Conservation (phyloP, 768 basidiomycete genomes). For the Rhizopogon sp. region DNA sequence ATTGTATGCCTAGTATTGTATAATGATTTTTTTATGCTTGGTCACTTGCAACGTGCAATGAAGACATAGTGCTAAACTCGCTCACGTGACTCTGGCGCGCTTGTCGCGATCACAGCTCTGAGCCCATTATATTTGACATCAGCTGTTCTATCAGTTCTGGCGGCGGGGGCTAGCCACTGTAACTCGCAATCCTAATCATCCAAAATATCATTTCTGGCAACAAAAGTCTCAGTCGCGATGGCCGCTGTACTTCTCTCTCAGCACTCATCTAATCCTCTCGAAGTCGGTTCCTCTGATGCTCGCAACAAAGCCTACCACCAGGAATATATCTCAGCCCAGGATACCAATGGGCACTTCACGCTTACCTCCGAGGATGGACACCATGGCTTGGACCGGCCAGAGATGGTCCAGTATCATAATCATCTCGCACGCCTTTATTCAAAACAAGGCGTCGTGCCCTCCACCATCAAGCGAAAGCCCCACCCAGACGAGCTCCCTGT, state of each 20-base stretch:
- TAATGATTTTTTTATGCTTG: no score
- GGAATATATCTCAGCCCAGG: slow-evolving; percentile 32
- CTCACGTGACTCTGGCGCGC: slow-evolving; percentile 2
- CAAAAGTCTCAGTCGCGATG: slow-evolving; percentile 17
- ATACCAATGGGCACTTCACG: slow-evolving; percentile 22
- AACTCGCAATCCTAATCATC: not conserved
- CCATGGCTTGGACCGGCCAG: slow-evolving; percentile 31
- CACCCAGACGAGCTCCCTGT: slow-evolving; percentile 20
- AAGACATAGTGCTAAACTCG: no score
- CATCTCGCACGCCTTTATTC: slow-evolving; percentile 45
- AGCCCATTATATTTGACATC: no score
- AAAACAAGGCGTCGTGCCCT: slow-evolving; percentile 11
- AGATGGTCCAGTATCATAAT: slow-evolving; percentile 42
- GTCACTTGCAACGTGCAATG: no score
- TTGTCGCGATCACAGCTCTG: slow-evolving; percentile 2
- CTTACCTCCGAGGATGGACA: slow-evolving; percentile 51
- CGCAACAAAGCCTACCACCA: slow-evolving; percentile 43
- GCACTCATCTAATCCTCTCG: slow-evolving; percentile 73
- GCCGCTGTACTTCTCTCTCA: slow-evolving; percentile 48
- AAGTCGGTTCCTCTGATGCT: slow-evolving; percentile 57
- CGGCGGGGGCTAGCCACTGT: not conserved
- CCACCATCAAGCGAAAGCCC: slow-evolving; percentile 15
- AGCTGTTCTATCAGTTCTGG: not conserved
- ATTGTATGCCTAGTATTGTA: no score
- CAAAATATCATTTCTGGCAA: not conserved